Evolutionary conservation across 2,329 filamentous ascomycete genomes (phyloP), one percentile per base, ranked within the genome.

Genomic region (Mollisia scopiformis): DNA sequence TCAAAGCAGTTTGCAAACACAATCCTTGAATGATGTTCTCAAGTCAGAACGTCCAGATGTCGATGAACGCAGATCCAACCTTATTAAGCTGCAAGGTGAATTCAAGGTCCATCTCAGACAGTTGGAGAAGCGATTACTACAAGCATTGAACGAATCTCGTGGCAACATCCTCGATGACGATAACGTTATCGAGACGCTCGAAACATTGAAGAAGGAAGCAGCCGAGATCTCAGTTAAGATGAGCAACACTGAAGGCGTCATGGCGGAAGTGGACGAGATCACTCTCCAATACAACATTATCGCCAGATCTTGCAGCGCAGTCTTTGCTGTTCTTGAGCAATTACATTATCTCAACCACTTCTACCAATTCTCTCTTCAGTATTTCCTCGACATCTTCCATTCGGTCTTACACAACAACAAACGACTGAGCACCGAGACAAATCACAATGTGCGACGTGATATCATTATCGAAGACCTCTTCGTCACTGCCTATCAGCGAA

Each of bases 91-190:
- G 71, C 95, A 99, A 79, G 95, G 95, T 72, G 96, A 99, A 78
- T 99, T 99, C 84, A 97, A 96, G 79, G 89, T 98, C n/a, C 94
- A 97, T 77, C 86, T 99, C 46, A 90, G 95, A 65, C 92, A 96
- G 75, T 85, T 99, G 28, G 96, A 99, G 81, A 97, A 97, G 79
- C 89, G 91, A 59, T 83, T 99, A 55, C 81, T 99, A 51, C 93
- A 97, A 75, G 94, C 96, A 27, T 88, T 99, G 72, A 99, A 99
- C 73, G 94, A 97, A 77, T 98, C 94, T 58, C 91, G 92, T 54
- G 95, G 95, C 69, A 99, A 99, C 71, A 99, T 99, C 70, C 86
- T 99, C 49, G 95, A 99, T 74, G 96, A 99, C 71, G 95, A 99
- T 78, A 92, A 95, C 68, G 95, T 99, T 71, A 98, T 99, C 68